Evolutionary conservation across 768 basidiomycete species (phyloP), one percentile per base, ranked within the genome.

Genomic region (Sarcodon aspratus): DNA sequence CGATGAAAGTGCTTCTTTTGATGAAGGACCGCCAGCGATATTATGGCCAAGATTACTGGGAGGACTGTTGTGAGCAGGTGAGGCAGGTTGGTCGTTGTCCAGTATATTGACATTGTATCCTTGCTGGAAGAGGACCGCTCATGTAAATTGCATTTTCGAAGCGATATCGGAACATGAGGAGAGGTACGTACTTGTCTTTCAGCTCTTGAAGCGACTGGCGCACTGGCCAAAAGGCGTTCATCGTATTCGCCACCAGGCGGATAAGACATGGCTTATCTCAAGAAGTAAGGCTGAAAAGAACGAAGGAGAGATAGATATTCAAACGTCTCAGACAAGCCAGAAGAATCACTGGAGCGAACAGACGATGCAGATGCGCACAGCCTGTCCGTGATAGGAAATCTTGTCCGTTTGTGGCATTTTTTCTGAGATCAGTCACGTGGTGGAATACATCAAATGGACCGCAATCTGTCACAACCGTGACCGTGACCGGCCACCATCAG

Each of bases 41-140:
- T 56, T 55, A 21, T 55, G 49, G 36, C 56, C 50, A 53, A 42
- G 9, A 51, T 48, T 18, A 52, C 45, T 15, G 56, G 52, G 8
- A 49, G 49, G 10, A 49, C 42, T 9, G 52, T 45, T 5, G 2
- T 59, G 53, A 9, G 48, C 17, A 34, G 55, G 42, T 53, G 27
- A 55, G 54, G 49, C 53, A 51, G 49, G 55, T 54, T 33, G 44
- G 33, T 51, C 50, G 31, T 55, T 52, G 17, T 60, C 59, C 8
- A 66, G 52, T 12, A 79, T 57, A 55, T 74, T 71, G 49, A 75
- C 66, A 48, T 71, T 71, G 61, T 79, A 79, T 1, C 78, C 76
- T 64, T 72, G 71, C 77, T 79, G 53, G 38, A 50, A 18, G n/a
- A 17, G 38, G 13, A 21, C 27, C 36, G 43, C 36, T n/a, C 12